Evolutionary conservation across 345 rosid genomes (phyloP), one percentile per base, ranked within the genome.

Genomic region (Hibiscus trionum): DNA sequence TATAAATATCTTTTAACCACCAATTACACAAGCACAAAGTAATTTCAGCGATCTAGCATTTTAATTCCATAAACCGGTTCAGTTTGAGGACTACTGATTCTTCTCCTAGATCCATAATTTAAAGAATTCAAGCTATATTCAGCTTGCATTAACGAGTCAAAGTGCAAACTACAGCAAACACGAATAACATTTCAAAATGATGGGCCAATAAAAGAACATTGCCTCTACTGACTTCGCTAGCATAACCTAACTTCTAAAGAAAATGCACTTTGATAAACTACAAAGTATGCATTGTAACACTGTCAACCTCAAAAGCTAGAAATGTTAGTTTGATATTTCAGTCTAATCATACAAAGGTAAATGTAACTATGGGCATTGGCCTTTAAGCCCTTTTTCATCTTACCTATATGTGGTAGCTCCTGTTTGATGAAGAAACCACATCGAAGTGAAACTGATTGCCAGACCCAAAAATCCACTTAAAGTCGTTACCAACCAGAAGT

Each of bases 341-440:
- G 17, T 33, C 17, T 44, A n/a, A 29, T 53, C 46, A 55, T 6
- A 39, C 59, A 50, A 31, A 69, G 57, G 26, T 65, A 44, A 19
- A 46, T 5, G 7, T 14, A 46, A 46, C 21, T 66, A 15, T 3
- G 7, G 26, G 33, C 7, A 46, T 53, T 44, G 57, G 19, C 57
- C 7, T 14, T 46, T 24, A 66, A 26, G 57, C 12, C 56, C 39
- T 7, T 62, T 72, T 62, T 49, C 52, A 70, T 77, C 69, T 64
- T 84, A 89, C 99, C 99, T 95, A 82, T 92, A 92, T 1, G 99
- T 95, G 61, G 99, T 95, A 26, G 98, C 99, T 65, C 97, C 97
- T 9, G 99, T 95, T 80, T 95, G 97, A 80, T 92, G 97, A 80
- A 95, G 98, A 88, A 95, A 95, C 99, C 99, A 95, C 97, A 95